These are phyloP conservation scores for Syzygium aqueum DNA, from an alignment of 345 rosid genomes.

Conservation along the genomic window DNA sequence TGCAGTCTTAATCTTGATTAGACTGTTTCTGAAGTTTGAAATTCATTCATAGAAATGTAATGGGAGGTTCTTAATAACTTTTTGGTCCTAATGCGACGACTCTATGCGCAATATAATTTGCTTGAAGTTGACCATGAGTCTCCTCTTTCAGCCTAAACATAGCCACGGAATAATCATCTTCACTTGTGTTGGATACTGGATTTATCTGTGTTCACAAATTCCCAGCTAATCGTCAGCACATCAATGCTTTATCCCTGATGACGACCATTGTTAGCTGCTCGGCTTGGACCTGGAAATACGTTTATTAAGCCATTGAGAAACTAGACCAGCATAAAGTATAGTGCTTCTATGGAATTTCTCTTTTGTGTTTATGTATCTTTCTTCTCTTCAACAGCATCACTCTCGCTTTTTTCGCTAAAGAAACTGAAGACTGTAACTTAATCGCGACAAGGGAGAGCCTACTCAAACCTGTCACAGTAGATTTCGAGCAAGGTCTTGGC, in stretches of 20 bases:
- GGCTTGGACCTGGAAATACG: background rate
- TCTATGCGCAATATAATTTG: background rate
- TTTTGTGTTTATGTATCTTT: background rate
- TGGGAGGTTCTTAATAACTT: background rate
- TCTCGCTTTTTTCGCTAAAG: slow-evolving; percentile 34
- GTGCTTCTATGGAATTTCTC: background rate
- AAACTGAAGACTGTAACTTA: slow-evolving; percentile 26
- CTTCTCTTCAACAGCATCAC: slow-evolving; percentile 26
- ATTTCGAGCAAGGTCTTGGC: slow-evolving; percentile 38
- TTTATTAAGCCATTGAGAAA: background rate
- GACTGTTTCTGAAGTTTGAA: background rate
- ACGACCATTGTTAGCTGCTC: background rate
- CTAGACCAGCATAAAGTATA: background rate
- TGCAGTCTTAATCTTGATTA: background rate
- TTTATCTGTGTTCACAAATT: background rate
- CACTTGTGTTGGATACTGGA: background rate
- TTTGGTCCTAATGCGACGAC: background rate
- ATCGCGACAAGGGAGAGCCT: slow-evolving; percentile 24
- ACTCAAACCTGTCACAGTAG: slow-evolving; percentile 15
- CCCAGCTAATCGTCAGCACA: background rate
- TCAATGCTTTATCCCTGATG: background rate
- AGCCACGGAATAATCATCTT: background rate
- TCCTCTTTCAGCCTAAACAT: background rate
- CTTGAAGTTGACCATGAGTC: background rate
- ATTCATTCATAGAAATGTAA: background rate